These are phyloP conservation scores for Moesziomyces globuligerus DNA, from an alignment of 1,284 basidiomycete species.

Conservation along the genomic window DNA sequence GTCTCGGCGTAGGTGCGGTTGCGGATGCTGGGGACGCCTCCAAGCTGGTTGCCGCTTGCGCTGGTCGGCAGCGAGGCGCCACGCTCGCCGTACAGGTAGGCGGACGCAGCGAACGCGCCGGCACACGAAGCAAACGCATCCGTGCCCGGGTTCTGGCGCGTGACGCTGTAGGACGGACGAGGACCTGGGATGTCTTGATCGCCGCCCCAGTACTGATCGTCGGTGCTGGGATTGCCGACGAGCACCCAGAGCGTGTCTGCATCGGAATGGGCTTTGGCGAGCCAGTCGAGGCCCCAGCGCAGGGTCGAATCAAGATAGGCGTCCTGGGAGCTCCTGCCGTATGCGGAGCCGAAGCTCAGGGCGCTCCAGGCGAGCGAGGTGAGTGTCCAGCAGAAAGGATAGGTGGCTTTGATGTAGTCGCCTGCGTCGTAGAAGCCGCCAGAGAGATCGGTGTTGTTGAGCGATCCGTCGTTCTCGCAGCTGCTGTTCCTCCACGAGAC, in stretches of 20 bases:
- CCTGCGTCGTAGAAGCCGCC: slow-evolving; percentile 92
- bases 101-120: slow-evolving; percentile 85
- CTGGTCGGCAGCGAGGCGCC: slow-evolving; percentile 30
- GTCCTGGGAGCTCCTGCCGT: slow-evolving; percentile 83
- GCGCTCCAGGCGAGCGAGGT: slow-evolving; percentile 89
- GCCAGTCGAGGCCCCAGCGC: slow-evolving; percentile 89
- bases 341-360: slow-evolving; percentile 82
- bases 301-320: slow-evolving; percentile 79
- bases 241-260: slow-evolving; percentile 81
- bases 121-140: slow-evolving; percentile 85
- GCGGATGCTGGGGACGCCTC: slow-evolving; percentile 60
- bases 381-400: slow-evolving; percentile 76
- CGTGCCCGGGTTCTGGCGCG: slow-evolving; percentile 81
- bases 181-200: slow-evolving; percentile 80
- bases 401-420: slow-evolving; percentile 78
- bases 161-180: slow-evolving; percentile 81
- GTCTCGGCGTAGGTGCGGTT: slow-evolving; percentile 78
- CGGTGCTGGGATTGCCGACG: slow-evolving; percentile 76
- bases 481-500: slow-evolving; percentile 88
- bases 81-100: slow-evolving; percentile 75
- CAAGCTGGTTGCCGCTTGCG: slow-evolving; percentile 18
- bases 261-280: slow-evolving; percentile 86
- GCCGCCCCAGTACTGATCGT: slow-evolving; percentile 88
- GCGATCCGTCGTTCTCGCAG: slow-evolving; percentile 78
- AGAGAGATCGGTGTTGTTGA: slow-evolving; percentile 78